Base-by-base conservation (phyloP, 805 yeast species). In the Suhomyces pyralidae region DNA sequence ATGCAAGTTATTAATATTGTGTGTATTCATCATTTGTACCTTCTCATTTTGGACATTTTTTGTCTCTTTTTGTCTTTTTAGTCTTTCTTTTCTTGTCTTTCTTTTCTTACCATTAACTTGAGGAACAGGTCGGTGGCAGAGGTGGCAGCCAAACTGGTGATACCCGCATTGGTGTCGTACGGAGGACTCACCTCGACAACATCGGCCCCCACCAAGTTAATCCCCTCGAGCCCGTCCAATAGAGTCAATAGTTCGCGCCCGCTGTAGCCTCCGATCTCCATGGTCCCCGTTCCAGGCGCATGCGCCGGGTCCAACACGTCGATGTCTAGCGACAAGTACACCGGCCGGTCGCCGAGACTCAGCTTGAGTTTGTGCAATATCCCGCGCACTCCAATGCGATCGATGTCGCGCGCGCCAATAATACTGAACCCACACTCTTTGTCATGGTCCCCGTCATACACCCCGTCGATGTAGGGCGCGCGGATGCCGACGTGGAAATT, bases 221-320 rank as follows among this genome's bases (percentile, higher is more conserved):
- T 67, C 1, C 82, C 83, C 45, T 81, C 83, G 15, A 88, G 67
- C 1, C 81, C 83, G 51, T 88, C 85, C 44, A 87, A 58, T 22
- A 86, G 67, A 6, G 77, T 70, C 55, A 85, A 76, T 34, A 86
- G 69, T 62, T 87, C 93, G 46, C 93, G 73, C 0, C 62, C 57
- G 12, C 83, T 77, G 76, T 86, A 80, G 2, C 94, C 94, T 14
- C 91, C 94, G 3, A 80, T 81, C 62, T 87, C 94, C 58, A 85
- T 81, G 3, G 94, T 87, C 8, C 94, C 94, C 0, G 93, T 86
- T 1, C 88, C 92, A 14, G 92, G 88, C 2, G 90, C 90, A 48
- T 76, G 70, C 5, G 87, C 82, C 0, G 91, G 91, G 62, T 87
- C 94, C 54, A 87, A 73, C 2, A 84, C 87, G 62, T 85, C 90